Evolutionary conservation across 768 basidiomycete genomes (phyloP), one percentile per base, ranked within the genome.

Genomic region (Goffeauzyma gilvescens): DNA sequence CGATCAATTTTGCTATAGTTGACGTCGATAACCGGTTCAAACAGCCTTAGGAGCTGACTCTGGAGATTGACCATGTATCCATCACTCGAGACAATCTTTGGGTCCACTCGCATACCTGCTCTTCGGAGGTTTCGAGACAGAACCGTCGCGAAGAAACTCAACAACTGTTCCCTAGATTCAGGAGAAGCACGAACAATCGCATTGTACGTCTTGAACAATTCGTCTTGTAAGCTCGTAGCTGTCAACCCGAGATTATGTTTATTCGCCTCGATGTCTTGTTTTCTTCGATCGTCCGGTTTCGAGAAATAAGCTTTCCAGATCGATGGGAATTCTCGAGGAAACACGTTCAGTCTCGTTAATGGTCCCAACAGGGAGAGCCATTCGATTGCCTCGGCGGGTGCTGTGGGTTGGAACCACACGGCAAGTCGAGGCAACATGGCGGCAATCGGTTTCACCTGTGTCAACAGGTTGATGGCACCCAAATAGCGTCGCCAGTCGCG

Each of bases 11-110:
- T 96, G 32, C 78, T 74, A 53, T 79, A 95, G 41, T 71, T 75
- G 1, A 81, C 76, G 59, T 96, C 90, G 71, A 96, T 84, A 55
- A 95, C 90, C 0, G 90, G 90, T 51, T 89, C 84, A 22, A 85
- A 79, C 54, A 98, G 80, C 12, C 76, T 74, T 35, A 86, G 69
- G 18, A 96, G 64, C 12, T 93, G 66, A n/a, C 70, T 71, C 52
- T 89, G 81, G 24, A 89, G 55, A 53, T 95, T 96, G 46, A 82
- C 71, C 79, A 98, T 81, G 61, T 86, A 95, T 44, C 81, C 78
- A 57, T 98, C 90, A 1, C 76, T 76, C 1, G 87, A 75, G 9
- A 96, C 87, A 0, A 82, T 84, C 8, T 73, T 72, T 1, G 76
- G 73, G 44, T 95, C 83, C 44, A 78, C 81, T 68, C 85, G 81